Base-by-base conservation (phyloP, 768 basidiomycete species). In the Phlegmacium glaucopus region DNA sequence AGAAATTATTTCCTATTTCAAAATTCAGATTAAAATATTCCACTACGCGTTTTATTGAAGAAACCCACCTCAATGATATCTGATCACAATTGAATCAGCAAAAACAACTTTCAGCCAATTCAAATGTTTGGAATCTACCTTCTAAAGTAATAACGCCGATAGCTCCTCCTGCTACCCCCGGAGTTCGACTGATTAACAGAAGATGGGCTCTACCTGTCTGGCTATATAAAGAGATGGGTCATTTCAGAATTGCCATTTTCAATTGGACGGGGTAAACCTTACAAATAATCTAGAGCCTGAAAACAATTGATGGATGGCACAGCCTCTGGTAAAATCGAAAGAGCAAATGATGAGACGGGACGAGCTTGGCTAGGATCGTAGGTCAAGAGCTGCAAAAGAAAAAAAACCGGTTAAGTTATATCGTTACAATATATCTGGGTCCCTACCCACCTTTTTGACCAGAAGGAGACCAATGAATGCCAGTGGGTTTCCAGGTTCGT, bases 171-270 rank as follows among this genome's bases (percentile, higher is more conserved):
- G 82, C 72, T 15, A 73, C 65, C 0, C 95, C 95, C 2, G 95
- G 95, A 0, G 89, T 89, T 13, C 74, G 76, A 56, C 87, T 90
- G 32, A 99, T 80, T 26, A 99, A 68, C 10, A 97, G 71, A 42
- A 99, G 72, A 70, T 99, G 95, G 1, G 94, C 91, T 36, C 94
- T 82, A 2, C 95, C 95, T 0, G 94, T 94, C 75, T 96, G 95
- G 68, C 87, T 90, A 29, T 22, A 29, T 32, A 39, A 18, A 7
- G 37, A 16, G 5, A n/a, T 16, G 11, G 17, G 47, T 26, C 22
- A 42, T 25, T 9, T 32, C 25, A 41, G 27, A 4, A 34, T 11
- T n/a, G 32, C 32, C 32, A 4, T 11, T 32, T 32, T 34, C 32
- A 28, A 29, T n/a, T 10, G 2, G 9, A 52, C 5, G 22, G 2